Evolutionary conservation across 495 filamentous ascomycete species (phyloP).

Genomic region (Xylaria castorea): DNA sequence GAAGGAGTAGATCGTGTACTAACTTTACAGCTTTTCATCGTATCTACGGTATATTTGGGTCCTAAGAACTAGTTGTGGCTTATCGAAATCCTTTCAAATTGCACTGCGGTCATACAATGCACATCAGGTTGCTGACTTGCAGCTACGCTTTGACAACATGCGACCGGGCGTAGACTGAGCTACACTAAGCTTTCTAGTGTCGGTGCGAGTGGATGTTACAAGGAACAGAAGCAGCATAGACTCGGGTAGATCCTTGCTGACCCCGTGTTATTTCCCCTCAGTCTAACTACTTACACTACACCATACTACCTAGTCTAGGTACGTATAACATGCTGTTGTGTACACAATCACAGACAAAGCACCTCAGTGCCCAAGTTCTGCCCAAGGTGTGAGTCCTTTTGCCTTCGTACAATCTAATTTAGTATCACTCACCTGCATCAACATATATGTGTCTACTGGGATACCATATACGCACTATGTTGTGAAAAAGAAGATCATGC

Average conservation of each 20-base stretch:
- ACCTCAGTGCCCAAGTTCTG: background rate
- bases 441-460: background rate
- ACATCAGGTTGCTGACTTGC: slow-evolving; percentile 13
- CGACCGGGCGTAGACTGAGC: background rate
- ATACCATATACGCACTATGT: background rate
- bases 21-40: background rate
- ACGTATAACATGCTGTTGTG: background rate
- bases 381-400: background rate
- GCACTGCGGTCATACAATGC: slow-evolving; percentile 3
- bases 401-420: background rate
- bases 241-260: background rate
- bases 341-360: background rate
- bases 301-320: too few relatives aligned
- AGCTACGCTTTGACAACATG: background rate
- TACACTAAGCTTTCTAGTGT: slow-evolving; percentile 7
- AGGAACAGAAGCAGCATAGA: slow-evolving; percentile 5
- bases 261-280: background rate
- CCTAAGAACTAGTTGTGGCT: background rate
- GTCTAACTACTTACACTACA: background rate
- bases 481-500: background rate
- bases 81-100: background rate
- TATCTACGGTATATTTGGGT: background rate
- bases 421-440: background rate
- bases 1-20: background rate
- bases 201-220: background rate